Conservation (phyloP, 805 yeast species). For the Wickerhamomyces mucosus region DNA sequence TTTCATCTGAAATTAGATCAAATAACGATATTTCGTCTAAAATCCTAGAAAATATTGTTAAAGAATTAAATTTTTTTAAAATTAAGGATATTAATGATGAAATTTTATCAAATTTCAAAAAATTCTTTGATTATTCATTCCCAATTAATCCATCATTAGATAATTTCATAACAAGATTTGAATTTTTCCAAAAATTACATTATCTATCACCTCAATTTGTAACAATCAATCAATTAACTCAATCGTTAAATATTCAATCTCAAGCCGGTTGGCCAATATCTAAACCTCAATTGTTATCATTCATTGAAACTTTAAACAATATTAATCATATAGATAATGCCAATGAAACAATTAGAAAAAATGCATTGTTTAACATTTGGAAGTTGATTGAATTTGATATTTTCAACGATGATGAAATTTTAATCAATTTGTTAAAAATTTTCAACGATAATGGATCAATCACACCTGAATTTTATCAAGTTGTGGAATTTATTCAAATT, state of each 20-base stretch:
- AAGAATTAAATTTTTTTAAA: conserved; percentile 1
- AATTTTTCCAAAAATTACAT: conserved; percentile 7
- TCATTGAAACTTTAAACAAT: conserved; percentile 2
- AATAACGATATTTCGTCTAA: conserved; percentile 5
- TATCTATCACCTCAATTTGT: conserved; percentile 6
- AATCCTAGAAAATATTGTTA: conserved; percentile 4
- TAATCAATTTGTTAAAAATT: conserved; percentile 11
- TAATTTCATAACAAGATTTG: conserved; percentile 10
- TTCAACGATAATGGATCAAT: conserved; percentile 8
- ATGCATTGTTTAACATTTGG: conserved; percentile 6
- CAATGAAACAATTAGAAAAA: conserved; percentile 1
- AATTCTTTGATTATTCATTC: conserved; percentile 7
- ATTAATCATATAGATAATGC: conserved; percentile 2
- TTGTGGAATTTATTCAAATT: conserved; percentile 11
- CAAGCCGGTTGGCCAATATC: conserved; percentile 11
- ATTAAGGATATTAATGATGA: conserved; percentile 1
- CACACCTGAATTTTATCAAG: conserved; percentile 6
- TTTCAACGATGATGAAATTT: conserved; percentile 7
- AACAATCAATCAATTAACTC: conserved; percentile 3
- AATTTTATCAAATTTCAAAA: not conserved
- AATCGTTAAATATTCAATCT: conserved; percentile 8
- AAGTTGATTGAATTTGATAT: conserved; percentile 6
- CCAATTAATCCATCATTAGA: conserved; percentile 11
- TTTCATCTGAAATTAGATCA: conserved; percentile 1
- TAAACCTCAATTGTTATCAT: conserved; percentile 5